Percentiles rank a stretch among this genome's conserved stretches.
These are phyloP conservation scores for Cercospora beticola DNA, from an alignment of 2,329 filamentous ascomycete species.

Conservation along the genomic window DNA sequence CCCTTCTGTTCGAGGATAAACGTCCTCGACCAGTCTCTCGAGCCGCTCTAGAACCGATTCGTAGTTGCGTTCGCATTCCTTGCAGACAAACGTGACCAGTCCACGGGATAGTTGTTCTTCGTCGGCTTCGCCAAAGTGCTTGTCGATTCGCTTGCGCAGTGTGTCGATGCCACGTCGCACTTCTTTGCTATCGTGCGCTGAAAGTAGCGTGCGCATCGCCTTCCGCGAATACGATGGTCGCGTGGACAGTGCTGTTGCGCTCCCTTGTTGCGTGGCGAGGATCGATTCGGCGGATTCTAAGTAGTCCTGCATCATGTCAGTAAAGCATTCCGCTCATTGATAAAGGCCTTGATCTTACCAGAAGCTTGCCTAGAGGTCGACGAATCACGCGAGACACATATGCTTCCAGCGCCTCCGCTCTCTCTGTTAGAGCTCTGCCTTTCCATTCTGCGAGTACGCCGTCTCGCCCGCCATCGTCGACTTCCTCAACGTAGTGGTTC, in stretches of 20 bases:
- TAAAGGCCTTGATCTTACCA: slow-evolving; percentile 47
- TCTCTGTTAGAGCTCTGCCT: slow-evolving; percentile 72
- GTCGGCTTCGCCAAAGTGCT: slow-evolving; percentile 91
- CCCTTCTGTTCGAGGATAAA: slow-evolving; percentile 42
- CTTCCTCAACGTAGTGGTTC: slow-evolving; percentile 94
- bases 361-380: slow-evolving; percentile 80
- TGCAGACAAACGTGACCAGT: slow-evolving; percentile 60
- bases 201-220: slow-evolving; percentile 82
- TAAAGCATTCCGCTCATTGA: neutral
- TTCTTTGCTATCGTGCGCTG: slow-evolving; percentile 78
- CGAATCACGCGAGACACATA: slow-evolving; percentile 89
- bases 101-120: slow-evolving; percentile 64
- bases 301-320: slow-evolving; percentile 60
- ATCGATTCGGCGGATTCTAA: slow-evolving; percentile 81
- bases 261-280: slow-evolving; percentile 52
- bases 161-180: slow-evolving; percentile 77
- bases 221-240: slow-evolving; percentile 80
- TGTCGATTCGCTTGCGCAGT: slow-evolving; percentile 87
- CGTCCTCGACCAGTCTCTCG: slow-evolving; percentile 42
- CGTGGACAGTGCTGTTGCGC: slow-evolving; percentile 63
- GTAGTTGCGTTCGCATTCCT: slow-evolving; percentile 60
- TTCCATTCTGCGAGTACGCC: slow-evolving; percentile 81
- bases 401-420: slow-evolving; percentile 80
- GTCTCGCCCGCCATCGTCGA: slow-evolving; percentile 65
- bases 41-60: slow-evolving; percentile 53